Evolutionary conservation across 2,329 filamentous ascomycete genomes (phyloP).

Genomic region (Pestalotiopsis sp.): DNA sequence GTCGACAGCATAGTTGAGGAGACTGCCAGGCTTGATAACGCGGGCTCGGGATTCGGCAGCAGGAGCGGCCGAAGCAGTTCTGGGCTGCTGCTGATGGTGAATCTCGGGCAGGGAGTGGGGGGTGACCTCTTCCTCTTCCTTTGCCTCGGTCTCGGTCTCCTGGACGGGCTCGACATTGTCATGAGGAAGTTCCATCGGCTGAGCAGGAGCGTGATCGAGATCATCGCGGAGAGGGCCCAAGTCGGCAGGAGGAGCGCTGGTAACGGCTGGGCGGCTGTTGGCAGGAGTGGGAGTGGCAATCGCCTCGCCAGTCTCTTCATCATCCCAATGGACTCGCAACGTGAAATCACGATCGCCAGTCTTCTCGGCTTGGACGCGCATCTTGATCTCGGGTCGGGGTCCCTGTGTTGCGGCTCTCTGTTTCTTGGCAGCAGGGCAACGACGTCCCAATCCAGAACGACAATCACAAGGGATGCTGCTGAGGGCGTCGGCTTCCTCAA

Average conservation of each 20-base stretch:
- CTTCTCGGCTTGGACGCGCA: not conserved
- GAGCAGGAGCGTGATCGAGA: not conserved
- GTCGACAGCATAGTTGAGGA: not conserved
- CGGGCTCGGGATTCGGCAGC: not conserved
- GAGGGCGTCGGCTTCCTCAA: too few species aligned
- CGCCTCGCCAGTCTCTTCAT: not conserved
- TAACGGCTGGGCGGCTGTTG: too few species aligned
- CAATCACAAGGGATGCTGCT: too few species aligned
- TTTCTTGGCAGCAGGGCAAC: too few species aligned
- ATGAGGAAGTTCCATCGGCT: not conserved
- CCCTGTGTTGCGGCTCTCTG: too few species aligned
- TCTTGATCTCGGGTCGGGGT: not conserved
- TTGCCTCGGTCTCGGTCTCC: not conserved
- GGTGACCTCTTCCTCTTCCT: not conserved
- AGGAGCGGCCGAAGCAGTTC: not conserved
- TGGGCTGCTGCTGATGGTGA: not conserved
- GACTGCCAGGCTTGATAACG: not conserved
- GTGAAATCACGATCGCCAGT: conserved; percentile 1
- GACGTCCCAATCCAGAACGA: too few species aligned
- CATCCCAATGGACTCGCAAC: conserved; percentile 11
- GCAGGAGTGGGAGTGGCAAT: too few species aligned
- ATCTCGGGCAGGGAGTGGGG: not conserved
- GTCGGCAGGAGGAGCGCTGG: too few species aligned
- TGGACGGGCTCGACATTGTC: not conserved
- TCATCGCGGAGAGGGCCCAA: not conserved